Base-by-base conservation (phyloP, 2,329 filamentous ascomycete species). In the Beauveria caledonica region DNA sequence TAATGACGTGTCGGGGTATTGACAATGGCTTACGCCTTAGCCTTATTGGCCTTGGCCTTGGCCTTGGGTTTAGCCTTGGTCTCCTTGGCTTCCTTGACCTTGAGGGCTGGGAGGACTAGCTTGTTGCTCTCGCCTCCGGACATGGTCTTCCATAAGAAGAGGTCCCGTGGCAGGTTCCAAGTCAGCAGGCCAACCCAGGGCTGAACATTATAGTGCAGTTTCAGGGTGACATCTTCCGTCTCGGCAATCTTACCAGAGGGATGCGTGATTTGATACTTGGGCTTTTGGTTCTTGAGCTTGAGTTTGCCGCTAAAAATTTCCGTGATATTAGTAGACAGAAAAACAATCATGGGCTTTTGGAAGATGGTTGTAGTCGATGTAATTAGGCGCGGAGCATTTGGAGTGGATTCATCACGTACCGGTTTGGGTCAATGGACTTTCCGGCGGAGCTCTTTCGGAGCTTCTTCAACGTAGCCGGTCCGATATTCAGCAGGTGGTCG, bases 201-300 rank as follows among this genome's bases (percentile, higher is more conserved):
- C 79, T 99, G 94, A 62, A 97, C 89, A 76, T 97, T 97, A 85
- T 96, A 99, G 70, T 94, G 88, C 58, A 97, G 78, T 68, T 87
- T 86, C 64, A 99, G 78, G 33, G 84, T 86, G 60, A 93, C 90
- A 71, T 94, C 86, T 55, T 82, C 78, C 53, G 85, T 80, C 69
- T 88, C 82, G 50, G 90, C 89, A 65, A 97, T 81, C 73, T 86
- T 86, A 63, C 92, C 89, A 11, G 82, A 83, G 11, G 93, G 89
- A 73, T 97, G 92, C 5, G 92, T 96, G 75, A 99, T 94, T 72
- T 96, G 92, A 79, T 99, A 99, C 76, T 99, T 99, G 3, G 92
- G 89, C 70, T 87, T 88, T 73, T 96, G 90, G 73, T 92, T 92
- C 70, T 86, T 85, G 65, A 97, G 81, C 61, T 84, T 82, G 44